phyloP scores from a whole-genome alignment of 306 rosid genomes.

The Sechiopsis laciniata region DNA sequence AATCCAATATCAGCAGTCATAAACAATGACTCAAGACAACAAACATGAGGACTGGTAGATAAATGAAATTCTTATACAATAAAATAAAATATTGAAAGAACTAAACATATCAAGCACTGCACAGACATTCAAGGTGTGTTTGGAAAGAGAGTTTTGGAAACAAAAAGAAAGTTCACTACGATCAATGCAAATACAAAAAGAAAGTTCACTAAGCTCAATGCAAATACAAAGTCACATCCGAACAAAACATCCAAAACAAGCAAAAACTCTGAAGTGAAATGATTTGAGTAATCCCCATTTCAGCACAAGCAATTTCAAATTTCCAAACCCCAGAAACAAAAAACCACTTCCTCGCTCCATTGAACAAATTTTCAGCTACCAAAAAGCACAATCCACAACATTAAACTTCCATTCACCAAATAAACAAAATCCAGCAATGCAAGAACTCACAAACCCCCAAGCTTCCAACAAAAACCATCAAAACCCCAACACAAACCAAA shows the following conservation, averaged over 20 bases:
- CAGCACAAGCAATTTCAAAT: not conserved
- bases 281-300: not conserved
- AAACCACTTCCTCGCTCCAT: not conserved
- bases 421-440: not conserved
- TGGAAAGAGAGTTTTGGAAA: no score
- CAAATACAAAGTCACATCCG: not conserved
- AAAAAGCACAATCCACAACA: not conserved
- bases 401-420: not conserved
- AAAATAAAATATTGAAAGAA: not conserved
- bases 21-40: not conserved
- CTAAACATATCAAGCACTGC: not conserved
- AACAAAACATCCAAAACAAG: not conserved
- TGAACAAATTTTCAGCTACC: not conserved
- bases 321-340: slow-evolving; percentile 2
- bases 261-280: not conserved
- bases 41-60: not conserved
- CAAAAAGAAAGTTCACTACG: no score
- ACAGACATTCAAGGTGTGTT: not conserved
- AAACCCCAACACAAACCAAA: not conserved
- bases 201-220: not conserved
- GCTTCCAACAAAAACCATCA: not conserved
- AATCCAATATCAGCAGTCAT: not conserved
- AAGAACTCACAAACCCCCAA: not conserved
- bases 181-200: no score
- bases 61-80: not conserved